A percentile compares a stretch with the other conserved stretches of the same genome.
These are phyloP conservation scores for Vicia sativa DNA, from an alignment of 306 rosid genomes.

Conservation along the genomic window DNA sequence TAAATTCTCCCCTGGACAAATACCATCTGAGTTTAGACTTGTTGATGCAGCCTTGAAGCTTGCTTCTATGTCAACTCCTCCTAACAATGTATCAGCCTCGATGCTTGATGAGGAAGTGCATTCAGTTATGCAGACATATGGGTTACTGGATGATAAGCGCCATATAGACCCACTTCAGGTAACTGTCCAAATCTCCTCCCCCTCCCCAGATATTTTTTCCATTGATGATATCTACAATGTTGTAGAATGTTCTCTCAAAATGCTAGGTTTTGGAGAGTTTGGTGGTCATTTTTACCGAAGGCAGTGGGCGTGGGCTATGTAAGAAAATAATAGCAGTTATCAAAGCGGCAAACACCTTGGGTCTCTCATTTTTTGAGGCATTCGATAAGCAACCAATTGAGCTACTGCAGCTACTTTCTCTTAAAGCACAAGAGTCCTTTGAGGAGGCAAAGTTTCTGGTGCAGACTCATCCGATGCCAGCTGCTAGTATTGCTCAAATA, in stretches of 20 bases:
- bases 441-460: slow-evolving; percentile 90
- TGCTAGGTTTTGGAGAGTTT: slow-evolving; percentile 80
- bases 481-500: slow-evolving; percentile 91
- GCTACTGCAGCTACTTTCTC: slow-evolving; percentile 90
- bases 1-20: slow-evolving; percentile 82
- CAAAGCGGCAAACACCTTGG: slow-evolving; percentile 85
- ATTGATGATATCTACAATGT: slow-evolving; percentile 34
- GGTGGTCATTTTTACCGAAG: slow-evolving; percentile 72
- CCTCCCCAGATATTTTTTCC: slow-evolving; percentile 1
- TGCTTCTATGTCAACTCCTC: slow-evolving; percentile 74
- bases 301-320: slow-evolving; percentile 85
- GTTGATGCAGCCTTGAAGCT: slow-evolving; percentile 88
- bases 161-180: slow-evolving; percentile 78
- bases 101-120: slow-evolving; percentile 78
- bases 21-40: slow-evolving; percentile 78
- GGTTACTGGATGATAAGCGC: slow-evolving; percentile 49
- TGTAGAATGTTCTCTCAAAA: slow-evolving; percentile 35
- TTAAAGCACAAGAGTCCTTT: slow-evolving; percentile 96
- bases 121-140: slow-evolving; percentile 57
- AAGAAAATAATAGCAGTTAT: slow-evolving; percentile 84
- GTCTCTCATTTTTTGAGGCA: slow-evolving; percentile 82
- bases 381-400: slow-evolving; percentile 89
- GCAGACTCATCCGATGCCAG: slow-evolving; percentile 87
- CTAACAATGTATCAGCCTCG: slow-evolving; percentile 51
- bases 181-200: slow-evolving; percentile 37